These are phyloP conservation scores for Aspergillus sp. DNA, from an alignment of 2,329 filamentous ascomycete species.

Conservation along the genomic window DNA sequence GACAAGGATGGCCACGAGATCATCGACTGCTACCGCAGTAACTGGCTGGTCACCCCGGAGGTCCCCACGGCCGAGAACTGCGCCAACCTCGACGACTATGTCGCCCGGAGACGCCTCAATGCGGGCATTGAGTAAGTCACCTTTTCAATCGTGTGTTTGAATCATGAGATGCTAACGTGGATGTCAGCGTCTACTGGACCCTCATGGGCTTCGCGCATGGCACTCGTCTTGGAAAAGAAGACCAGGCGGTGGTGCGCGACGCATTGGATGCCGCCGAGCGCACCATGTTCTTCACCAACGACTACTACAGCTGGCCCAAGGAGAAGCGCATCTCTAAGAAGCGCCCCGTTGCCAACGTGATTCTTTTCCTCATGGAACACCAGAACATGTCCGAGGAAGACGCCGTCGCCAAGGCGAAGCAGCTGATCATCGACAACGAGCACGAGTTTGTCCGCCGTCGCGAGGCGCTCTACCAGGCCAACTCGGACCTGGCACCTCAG, in stretches of 20 bases:
- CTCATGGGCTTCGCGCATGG: constrained; percentile 17
- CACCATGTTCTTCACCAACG: constrained; percentile 19
- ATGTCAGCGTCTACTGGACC: constrained; percentile 15
- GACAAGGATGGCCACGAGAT: constrained; percentile 17
- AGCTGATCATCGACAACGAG: constrained; percentile 15
- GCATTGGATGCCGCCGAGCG: constrained; percentile 15
- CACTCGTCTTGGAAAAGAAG: constrained; percentile 15
- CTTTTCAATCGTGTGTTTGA: background rate
- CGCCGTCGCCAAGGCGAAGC: constrained; percentile 10
- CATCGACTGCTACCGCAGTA: constrained; percentile 17
- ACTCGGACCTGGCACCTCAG: constrained; percentile 10
- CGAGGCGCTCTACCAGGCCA: constrained; percentile 11
- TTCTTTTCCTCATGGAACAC: constrained; percentile 14
- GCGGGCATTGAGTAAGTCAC: constrained; percentile 15
- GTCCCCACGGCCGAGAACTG: constrained; percentile 15
- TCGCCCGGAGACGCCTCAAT: constrained; percentile 14
- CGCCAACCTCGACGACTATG: constrained; percentile 16
- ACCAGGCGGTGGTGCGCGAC: constrained; percentile 14
- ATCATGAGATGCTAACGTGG: background rate
- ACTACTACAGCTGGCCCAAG: constrained; percentile 20
- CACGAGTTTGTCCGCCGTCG: constrained; percentile 14
- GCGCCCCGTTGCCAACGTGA: constrained; percentile 14
- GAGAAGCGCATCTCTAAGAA: constrained; percentile 13
- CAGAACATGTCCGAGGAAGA: constrained; percentile 15
- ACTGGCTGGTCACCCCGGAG: constrained; percentile 15